These are phyloP conservation scores for Talaromyces sp. DNA, from an alignment of 2,329 filamentous ascomycete species.

Conservation along the genomic window DNA sequence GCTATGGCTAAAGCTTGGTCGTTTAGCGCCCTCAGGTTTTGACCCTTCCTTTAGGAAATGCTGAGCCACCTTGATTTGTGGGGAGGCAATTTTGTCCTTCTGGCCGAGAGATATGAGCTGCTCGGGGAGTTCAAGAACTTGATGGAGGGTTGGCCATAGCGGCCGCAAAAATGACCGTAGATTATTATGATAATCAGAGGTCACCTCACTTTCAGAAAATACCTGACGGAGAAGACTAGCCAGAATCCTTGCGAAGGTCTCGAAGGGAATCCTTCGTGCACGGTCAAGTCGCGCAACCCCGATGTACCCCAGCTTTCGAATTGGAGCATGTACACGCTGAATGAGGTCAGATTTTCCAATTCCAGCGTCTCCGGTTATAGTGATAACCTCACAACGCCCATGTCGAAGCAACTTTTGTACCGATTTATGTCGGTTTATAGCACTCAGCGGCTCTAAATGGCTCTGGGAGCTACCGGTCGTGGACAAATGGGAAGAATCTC, in stretches of 20 bases:
- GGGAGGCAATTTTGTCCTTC: constrained; percentile 28
- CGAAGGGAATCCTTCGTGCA: constrained; percentile 55
- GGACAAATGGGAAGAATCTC: constrained; percentile 30
- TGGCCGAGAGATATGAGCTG: constrained; percentile 49
- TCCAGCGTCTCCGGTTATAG: constrained; percentile 52
- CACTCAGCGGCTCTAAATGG: constrained; percentile 25
- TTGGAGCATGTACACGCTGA: constrained; percentile 52
- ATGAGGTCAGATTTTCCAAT: constrained; percentile 58
- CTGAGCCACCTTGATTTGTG: constrained; percentile 22
- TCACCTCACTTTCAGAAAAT: constrained; percentile 59
- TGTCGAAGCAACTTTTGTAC: constrained; percentile 46
- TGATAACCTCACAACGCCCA: constrained; percentile 56
- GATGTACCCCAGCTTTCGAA: constrained; percentile 56
- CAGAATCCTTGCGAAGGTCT: constrained; percentile 56
- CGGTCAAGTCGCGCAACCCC: constrained; percentile 57
- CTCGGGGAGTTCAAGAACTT: constrained; percentile 59
- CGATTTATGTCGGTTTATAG: constrained; percentile 33
- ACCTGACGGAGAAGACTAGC: constrained; percentile 59
- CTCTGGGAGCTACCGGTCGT: constrained; percentile 23
- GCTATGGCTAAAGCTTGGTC: constrained; percentile 29
- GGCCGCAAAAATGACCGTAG: constrained; percentile 51
- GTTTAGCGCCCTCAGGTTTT: constrained; percentile 26
- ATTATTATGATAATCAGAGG: constrained; percentile 56
- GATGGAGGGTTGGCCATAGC: constrained; percentile 53
- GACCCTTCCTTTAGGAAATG: constrained; percentile 25